Base-by-base conservation (phyloP, 2,329 filamentous ascomycete species). In the Paraconiothyrium sp. region DNA sequence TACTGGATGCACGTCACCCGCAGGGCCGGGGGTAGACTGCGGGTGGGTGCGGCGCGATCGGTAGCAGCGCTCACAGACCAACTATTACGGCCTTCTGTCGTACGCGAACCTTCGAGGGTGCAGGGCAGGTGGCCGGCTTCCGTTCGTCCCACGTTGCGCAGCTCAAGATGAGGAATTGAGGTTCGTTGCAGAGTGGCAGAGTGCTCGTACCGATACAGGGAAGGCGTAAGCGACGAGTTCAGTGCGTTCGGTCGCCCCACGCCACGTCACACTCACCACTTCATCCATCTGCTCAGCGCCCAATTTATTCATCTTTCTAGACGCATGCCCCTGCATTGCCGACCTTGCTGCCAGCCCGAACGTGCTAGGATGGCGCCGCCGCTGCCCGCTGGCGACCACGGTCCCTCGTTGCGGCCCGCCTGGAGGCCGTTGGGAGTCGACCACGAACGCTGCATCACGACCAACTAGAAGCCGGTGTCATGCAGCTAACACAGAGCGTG, bases 241-340 rank as follows among this genome's bases (percentile, higher is more conserved):
- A 41, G 39, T 41, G 14, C 39, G 2, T 41, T 41, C 39, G 16
- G 2, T n/a, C 39, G 39, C 39, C 39, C 39, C 39, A 41, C 71
- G 71, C 66, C 72, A 73, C 72, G 72, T 75, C 73, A 74, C 67
- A n/a, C 39, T n/a, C 58, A 65, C 69, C 57, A 64, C 68, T 63
- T 66, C 70, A 71, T 71, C 72, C 71, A 65, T 67, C 63, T 60
- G 54, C 62, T 67, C 66, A 62, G 41, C n/a, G 20, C 43, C 20
- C 43, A 46, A 46, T 65, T 65, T 65, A 64, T 66, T 54, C 43
- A 16, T 22, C 27, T 37, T 61, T 62, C 65, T 60, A 62, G 55
- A 66, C 62, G 64, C 59, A 56, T 59, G 68, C 70, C 72, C 73
- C 67, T 76, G 74, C 72, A 73, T 65, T 61, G 63, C 63, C 62